Conservation (phyloP, 139 green algal species). For the Micractinium sp. region DNA sequence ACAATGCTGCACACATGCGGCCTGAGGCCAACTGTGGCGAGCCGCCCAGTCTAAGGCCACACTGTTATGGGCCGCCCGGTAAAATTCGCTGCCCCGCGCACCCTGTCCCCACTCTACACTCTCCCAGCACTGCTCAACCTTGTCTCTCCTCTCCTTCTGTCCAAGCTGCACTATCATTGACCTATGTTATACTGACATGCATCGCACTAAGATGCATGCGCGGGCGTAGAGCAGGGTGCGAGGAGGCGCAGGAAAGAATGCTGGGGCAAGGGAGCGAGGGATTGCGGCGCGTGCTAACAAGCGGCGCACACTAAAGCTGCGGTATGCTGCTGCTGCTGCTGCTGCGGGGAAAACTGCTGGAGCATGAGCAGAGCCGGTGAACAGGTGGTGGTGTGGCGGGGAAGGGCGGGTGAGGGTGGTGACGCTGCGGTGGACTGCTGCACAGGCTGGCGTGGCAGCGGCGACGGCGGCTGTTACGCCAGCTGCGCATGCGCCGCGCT, state of each 20-base stretch:
- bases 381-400: neutral
- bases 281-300: neutral
- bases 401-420: neutral
- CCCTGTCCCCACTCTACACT: too few species aligned
- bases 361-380: neutral
- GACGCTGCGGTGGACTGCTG: neutral
- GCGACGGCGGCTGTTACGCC: neutral
- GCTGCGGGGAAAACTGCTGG: neutral
- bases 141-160: neutral
- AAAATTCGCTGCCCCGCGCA: too few species aligned
- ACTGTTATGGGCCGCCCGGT: neutral
- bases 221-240: neutral
- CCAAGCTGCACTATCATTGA: too few species aligned
- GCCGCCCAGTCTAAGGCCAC: neutral
- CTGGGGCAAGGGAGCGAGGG: neutral
- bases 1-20: neutral
- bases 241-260: neutral
- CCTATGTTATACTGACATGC: too few species aligned
- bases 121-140: neutral
- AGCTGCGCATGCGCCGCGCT: neutral
- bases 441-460: neutral
- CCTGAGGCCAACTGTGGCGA: neutral
- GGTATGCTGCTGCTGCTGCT: neutral
- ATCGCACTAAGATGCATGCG: neutral
- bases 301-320: neutral